These are phyloP conservation scores for Hortaea werneckii DNA, from an alignment of 2,329 filamentous ascomycete genomes.

Conservation along the genomic window DNA sequence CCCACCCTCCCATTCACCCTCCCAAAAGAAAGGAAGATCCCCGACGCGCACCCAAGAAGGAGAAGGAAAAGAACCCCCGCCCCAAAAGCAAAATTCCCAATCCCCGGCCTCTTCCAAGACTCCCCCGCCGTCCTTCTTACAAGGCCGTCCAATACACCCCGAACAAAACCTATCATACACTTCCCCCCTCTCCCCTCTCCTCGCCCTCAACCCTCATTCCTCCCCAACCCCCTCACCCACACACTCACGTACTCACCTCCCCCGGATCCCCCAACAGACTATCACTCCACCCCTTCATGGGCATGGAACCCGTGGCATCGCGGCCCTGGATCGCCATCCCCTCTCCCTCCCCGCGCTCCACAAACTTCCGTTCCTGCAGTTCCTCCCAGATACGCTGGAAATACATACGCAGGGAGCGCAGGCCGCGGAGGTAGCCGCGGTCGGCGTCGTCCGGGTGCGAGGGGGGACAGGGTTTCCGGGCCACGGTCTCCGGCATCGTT, in stretches of 20 bases:
- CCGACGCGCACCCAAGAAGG: too few relatives aligned
- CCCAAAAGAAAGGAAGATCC: too few relatives aligned
- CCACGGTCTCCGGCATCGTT: conserved; percentile 46
- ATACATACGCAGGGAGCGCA: conserved; percentile 69
- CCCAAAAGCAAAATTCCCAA: too few relatives aligned
- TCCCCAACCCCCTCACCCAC: too few relatives aligned
- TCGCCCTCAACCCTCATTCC: too few relatives aligned
- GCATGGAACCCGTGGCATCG: conserved; percentile 15
- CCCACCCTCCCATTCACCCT: too few relatives aligned
- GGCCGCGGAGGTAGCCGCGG: conserved; percentile 75
- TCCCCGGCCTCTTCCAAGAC: too few relatives aligned
- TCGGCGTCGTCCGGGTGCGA: conserved; percentile 72
- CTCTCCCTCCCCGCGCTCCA: conserved; percentile 25
- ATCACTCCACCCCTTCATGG: conserved; percentile 17
- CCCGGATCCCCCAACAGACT: conserved; percentile 17
- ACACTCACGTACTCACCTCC: conserved; percentile 15
- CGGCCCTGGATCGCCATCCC: conserved; percentile 25
- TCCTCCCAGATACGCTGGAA: conserved; percentile 82
- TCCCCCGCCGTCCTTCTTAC: too few relatives aligned
- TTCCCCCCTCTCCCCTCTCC: too few relatives aligned
- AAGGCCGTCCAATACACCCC: too few relatives aligned
- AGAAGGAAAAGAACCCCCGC: too few relatives aligned
- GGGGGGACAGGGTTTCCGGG: conserved; percentile 57
- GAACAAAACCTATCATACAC: too few relatives aligned
- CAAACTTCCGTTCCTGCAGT: conserved; percentile 32